Base-by-base conservation (phyloP, 768 basidiomycete genomes). In the Tricholoma matsutake region DNA sequence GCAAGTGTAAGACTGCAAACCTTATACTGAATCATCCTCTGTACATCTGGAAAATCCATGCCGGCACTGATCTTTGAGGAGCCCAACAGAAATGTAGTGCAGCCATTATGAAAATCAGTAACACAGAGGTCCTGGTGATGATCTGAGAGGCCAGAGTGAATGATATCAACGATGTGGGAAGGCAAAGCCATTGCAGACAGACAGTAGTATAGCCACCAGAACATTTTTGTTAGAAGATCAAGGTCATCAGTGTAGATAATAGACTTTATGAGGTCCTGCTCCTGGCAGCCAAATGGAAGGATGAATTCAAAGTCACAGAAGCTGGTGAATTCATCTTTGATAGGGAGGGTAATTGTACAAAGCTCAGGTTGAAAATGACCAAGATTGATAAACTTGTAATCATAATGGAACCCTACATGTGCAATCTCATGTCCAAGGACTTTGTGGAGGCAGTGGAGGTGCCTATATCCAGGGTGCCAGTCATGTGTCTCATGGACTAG, bases 231-330 rank as follows among this genome's bases (percentile, higher is more conserved):
- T 4, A 54, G 18, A 9, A 54, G 53, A 11, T 55, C 34, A 22
- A 55, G 31, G 18, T 55, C 31, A n/a, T 55, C 54, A 18, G 54
- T 32, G 18, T 55, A 55, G n/a, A 55, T 55, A 18, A 55, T 55
- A 35, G 54, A 41, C n/a, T 41, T 41, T 13, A 41, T 7, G n/a
- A 41, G 39, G n/a, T 41, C 39, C 8, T 41, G 39, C 39, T 41
- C 3, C 13, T 2, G 8, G 16, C 39, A 41, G 4, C 39, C 39
- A 41, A 41, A 41, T 14, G 39, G 39, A 41, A 41, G 39, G 14
- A 41, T 41, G 10, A n/a, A 41, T 41, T 41, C 16, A 7, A 41
- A 16, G n/a, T 41, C n/a, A 2, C 16, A 16, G n/a, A 41, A 41
- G 39, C 39, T 41, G 39, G 39, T 41, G 39, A 41, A 41, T 7